A percentile compares a stretch with the other conserved stretches of the same genome.
Evolutionary conservation across 73 alveolate species (phyloP).

Genomic region (Paramecium caudatum): DNA sequence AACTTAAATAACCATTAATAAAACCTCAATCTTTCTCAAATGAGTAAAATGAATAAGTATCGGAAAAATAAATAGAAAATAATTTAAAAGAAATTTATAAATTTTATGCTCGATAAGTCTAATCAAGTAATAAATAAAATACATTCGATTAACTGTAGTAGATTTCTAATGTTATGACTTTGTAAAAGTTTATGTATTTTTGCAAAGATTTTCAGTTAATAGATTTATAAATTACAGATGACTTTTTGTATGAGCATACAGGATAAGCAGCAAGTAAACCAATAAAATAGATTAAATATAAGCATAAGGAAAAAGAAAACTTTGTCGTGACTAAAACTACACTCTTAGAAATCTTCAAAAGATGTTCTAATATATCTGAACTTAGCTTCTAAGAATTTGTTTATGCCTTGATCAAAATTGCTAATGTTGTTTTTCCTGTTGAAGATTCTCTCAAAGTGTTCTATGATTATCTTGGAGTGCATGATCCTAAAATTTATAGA

Average conservation of each 20-base stretch:
- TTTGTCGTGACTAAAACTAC: neutral
- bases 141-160: slow-evolving; percentile 7
- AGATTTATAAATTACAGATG: neutral
- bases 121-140: neutral
- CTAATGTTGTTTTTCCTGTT: slow-evolving; percentile 48
- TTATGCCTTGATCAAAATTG: neutral
- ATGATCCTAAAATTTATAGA: slow-evolving; percentile 29
- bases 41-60: neutral
- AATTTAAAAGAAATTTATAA: slow-evolving; percentile 35
- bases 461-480: neutral
- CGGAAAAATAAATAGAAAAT: neutral
- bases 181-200: neutral
- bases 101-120: neutral
- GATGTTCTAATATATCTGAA: neutral
- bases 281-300: neutral
- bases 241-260: neutral
- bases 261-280: neutral
- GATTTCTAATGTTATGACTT: neutral
- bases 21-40: neutral
- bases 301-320: slow-evolving; percentile 3
- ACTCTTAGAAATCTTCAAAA: neutral
- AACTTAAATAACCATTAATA: neutral
- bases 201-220: slow-evolving; percentile 61
- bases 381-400: slow-evolving; percentile 17
- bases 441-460: neutral